A percentile compares a stretch with the other conserved stretches of the same genome.
Conservation (phyloP, 805 yeast genomes). For the Diddensiella santjacobensis region DNA sequence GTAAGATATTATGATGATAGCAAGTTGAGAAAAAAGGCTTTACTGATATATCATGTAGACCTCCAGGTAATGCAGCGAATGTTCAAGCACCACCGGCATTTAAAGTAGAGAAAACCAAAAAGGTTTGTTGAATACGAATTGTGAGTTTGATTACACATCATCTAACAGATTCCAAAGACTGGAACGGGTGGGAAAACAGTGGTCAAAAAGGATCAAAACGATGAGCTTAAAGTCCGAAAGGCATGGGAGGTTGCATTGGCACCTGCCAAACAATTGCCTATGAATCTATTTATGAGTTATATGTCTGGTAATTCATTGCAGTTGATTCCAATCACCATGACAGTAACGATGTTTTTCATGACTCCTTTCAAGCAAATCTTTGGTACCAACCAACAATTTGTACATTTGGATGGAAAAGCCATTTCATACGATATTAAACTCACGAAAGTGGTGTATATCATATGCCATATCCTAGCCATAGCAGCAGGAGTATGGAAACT, state of each 20-base stretch:
- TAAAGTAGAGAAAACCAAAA: conserved; percentile 5
- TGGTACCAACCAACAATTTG: conserved; percentile 53
- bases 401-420: conserved; percentile 29
- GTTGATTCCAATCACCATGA: conserved; percentile 86
- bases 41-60: neutral
- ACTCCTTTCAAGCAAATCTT: conserved; percentile 73
- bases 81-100: conserved; percentile 2
- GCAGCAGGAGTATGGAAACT: conserved; percentile 81
- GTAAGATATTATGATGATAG: neutral
- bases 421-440: conserved; percentile 28
- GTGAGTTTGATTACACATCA: neutral
- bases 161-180: neutral
- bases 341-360: conserved; percentile 68
- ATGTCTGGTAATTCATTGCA: conserved; percentile 91
- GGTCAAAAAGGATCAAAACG: conserved; percentile 2
- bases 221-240: conserved; percentile 41
- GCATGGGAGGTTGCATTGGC: conserved; percentile 84
- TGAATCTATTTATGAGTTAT: conserved; percentile 86
- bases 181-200: neutral
- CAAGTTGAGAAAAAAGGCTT: neutral
- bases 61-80: neutral
- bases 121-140: neutral
- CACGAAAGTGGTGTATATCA: conserved; percentile 48
- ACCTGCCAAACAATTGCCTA: conserved; percentile 84
- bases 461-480: conserved; percentile 52